Conservation (phyloP, 805 yeast species). For the Isabelozyma rhagii region DNA sequence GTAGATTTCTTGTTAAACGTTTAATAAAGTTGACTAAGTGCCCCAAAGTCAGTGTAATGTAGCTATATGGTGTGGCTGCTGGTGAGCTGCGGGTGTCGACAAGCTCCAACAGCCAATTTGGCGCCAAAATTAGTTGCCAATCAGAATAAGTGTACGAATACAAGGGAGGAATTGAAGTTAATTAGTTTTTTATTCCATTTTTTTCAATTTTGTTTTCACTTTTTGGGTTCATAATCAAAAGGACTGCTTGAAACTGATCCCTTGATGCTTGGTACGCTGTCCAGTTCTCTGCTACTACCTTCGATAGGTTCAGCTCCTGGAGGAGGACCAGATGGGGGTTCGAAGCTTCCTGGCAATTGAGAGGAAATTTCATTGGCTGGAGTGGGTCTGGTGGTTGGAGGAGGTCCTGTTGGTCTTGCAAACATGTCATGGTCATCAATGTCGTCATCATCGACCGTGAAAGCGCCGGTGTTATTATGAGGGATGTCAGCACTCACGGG, state of each 20-base stretch:
- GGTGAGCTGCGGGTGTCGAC: no score
- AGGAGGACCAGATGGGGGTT: conserved; percentile 5
- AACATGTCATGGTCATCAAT: conserved; percentile 6
- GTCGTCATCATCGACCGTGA: not conserved
- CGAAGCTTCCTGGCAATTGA: conserved; percentile 1
- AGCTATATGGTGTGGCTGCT: no score
- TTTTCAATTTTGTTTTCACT: no score
- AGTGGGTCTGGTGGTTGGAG: not conserved
- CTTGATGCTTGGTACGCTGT: conserved; percentile 9
- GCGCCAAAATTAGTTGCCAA: no score
- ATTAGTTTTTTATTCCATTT: no score
- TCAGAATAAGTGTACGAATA: not conserved
- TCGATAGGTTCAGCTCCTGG: conserved; percentile 1
- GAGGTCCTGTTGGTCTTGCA: conserved; percentile 8
- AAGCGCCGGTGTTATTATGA: not conserved
- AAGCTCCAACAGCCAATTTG: no score
- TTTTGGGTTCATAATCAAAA: not conserved
- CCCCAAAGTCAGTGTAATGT: no score
- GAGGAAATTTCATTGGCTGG: not conserved
- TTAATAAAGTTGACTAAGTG: no score
- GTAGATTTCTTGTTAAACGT: no score
- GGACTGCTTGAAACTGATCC: conserved; percentile 1
- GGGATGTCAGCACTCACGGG: conserved; percentile 9
- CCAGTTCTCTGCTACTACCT: conserved; percentile 2
- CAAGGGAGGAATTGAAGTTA: not conserved